A percentile compares a stretch with the other conserved stretches of the same genome.
Evolutionary conservation across 805 yeast species (phyloP).

Genomic region (Metschnikowia koreensis): DNA sequence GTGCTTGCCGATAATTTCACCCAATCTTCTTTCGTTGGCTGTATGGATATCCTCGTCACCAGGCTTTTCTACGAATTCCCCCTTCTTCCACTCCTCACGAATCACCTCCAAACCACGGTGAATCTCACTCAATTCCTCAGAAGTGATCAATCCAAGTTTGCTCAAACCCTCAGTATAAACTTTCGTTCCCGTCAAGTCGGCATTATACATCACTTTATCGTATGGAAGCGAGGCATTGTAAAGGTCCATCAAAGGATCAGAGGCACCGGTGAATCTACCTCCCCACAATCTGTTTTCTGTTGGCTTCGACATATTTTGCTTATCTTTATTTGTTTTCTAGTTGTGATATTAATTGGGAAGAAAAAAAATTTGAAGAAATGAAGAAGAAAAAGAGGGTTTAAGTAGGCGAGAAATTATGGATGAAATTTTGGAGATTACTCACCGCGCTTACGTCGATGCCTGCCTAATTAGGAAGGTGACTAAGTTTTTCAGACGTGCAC

Average conservation of each 20-base stretch:
- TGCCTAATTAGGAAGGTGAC: conserved; percentile 13
- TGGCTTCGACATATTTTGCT: conserved; percentile 34
- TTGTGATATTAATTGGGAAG: no score
- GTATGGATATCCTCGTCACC: conserved; percentile 99
- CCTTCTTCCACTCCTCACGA: conserved; percentile 76
- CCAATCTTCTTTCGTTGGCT: conserved; percentile 96
- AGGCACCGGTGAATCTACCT: conserved; percentile 95
- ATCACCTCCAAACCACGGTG: conserved; percentile 78
- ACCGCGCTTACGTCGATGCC: conserved; percentile 23
- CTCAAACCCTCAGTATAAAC: conserved; percentile 87
- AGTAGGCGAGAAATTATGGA: neutral
- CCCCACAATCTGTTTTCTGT: conserved; percentile 89
- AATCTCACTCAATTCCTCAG: conserved; percentile 72
- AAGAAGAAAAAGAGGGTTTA: neutral
- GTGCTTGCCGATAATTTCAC: conserved; percentile 89
- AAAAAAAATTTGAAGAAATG: neutral
- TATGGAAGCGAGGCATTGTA: conserved; percentile 97
- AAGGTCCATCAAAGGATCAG: conserved; percentile 96
- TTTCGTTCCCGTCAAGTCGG: conserved; percentile 90
- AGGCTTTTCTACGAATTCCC: conserved; percentile 66
- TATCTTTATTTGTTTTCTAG: neutral
- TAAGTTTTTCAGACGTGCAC: neutral
- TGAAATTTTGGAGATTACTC: conserved; percentile 18
- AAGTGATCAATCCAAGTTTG: conserved; percentile 71
- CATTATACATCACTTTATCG: conserved; percentile 91